Evolutionary conservation across 2,329 filamentous ascomycete genomes (phyloP).

Genomic region (Beauveria bassiana): DNA sequence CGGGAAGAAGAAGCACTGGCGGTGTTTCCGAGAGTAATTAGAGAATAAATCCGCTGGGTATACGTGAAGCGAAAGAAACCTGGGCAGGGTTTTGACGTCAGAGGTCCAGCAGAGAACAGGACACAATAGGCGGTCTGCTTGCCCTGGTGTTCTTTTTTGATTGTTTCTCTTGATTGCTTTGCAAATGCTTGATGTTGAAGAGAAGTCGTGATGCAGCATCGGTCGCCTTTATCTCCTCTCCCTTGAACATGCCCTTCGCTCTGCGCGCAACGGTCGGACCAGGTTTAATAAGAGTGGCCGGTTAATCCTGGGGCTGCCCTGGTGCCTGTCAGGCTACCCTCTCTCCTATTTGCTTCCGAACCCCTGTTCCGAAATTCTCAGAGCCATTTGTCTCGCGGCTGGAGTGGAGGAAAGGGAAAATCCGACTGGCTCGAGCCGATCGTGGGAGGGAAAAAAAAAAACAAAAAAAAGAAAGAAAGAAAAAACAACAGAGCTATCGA

Average conservation of each 20-base stretch:
- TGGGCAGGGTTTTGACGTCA: background rate
- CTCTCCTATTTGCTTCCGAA: background rate
- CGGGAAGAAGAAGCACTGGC: background rate
- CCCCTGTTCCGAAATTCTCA: conserved; percentile 7
- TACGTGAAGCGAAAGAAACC: background rate
- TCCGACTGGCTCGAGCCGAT: background rate
- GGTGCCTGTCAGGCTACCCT: background rate
- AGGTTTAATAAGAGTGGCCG: background rate
- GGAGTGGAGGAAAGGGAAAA: background rate
- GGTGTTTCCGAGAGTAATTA: background rate
- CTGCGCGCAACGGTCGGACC: background rate
- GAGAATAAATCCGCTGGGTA: background rate
- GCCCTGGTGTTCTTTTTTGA: background rate
- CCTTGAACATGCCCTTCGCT: background rate
- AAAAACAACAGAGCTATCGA: background rate
- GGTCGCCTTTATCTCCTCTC: background rate
- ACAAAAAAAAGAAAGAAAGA: no score
- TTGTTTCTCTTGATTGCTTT: background rate
- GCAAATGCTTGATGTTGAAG: background rate
- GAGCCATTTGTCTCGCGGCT: background rate
- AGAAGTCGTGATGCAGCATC: background rate
- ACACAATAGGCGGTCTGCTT: background rate
- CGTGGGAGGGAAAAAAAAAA: background rate
- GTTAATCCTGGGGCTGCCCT: background rate
- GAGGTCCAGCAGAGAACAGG: background rate